phyloP scores from a whole-genome alignment of 2,329 filamentous ascomycete species.

The Tolypocladium tropicale region DNA sequence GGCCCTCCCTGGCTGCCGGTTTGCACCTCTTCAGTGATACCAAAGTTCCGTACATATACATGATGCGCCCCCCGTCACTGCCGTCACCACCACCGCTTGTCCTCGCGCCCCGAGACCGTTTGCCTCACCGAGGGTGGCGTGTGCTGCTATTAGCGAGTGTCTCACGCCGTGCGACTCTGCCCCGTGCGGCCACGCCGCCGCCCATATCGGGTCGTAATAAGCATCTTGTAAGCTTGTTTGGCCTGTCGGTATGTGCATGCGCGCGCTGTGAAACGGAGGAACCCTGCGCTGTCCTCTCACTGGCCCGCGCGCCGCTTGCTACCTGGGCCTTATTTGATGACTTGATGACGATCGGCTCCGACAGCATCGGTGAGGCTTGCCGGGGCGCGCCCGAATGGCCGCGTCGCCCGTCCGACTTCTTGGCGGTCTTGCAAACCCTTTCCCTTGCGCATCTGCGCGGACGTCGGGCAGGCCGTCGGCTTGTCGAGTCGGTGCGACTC shows the following conservation, averaged over 20 bases:
- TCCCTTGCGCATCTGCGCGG: not conserved
- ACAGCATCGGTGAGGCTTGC: not conserved
- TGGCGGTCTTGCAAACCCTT: not conserved
- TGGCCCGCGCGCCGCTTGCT: not conserved
- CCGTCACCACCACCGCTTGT: not conserved
- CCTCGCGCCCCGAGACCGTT: not conserved
- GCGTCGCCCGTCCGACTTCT: not conserved
- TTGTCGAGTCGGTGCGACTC: not conserved
- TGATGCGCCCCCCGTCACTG: not conserved
- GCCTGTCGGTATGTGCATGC: not conserved
- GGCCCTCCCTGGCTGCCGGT: not conserved
- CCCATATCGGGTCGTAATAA: not conserved
- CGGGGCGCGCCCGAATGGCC: not conserved
- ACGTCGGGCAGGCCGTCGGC: not conserved
- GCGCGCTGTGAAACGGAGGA: not conserved
- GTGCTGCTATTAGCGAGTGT: not conserved
- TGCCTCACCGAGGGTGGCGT: not conserved
- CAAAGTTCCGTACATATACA: not conserved
- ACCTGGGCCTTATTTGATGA: not conserved
- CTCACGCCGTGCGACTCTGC: not conserved
- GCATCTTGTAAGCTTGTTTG: conserved; percentile 1
- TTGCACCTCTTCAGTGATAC: no score
- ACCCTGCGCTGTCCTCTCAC: not conserved
- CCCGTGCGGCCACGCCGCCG: not conserved
- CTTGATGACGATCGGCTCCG: not conserved